Percentiles rank a stretch among this genome's conserved stretches.
Conservation (phyloP, 208 protist genomes). For the Trypanosoma conorhini region DNA sequence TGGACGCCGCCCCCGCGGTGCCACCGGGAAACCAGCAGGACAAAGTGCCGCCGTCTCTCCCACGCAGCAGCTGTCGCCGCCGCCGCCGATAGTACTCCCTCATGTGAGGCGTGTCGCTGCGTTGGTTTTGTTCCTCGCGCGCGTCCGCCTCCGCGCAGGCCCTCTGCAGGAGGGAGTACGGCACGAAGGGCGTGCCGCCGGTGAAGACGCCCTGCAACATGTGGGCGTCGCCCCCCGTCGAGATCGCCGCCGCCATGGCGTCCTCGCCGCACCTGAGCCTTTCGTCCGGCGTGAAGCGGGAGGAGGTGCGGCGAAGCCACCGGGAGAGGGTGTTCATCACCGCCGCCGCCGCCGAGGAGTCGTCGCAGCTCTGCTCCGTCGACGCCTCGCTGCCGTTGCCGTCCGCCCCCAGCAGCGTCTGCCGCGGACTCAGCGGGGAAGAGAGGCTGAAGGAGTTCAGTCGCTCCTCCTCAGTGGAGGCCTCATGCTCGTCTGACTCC, state of each 20-base stretch:
- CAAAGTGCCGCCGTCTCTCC: neutral
- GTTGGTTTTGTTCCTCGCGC: neutral
- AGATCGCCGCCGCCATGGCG: neutral
- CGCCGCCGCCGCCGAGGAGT: neutral
- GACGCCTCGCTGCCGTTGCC: neutral
- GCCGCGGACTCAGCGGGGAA: neutral
- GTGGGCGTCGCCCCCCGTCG: neutral
- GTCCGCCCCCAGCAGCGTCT: neutral
- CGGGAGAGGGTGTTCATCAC: neutral
- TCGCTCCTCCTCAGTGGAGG: neutral
- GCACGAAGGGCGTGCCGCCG: neutral
- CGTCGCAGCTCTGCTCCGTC: neutral
- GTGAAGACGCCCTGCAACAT: conserved; percentile 5
- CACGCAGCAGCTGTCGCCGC: neutral
- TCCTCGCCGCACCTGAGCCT: neutral
- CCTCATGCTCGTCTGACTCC: neutral
- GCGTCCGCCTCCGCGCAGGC: neutral
- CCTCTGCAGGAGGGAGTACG: neutral
- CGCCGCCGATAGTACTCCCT: neutral
- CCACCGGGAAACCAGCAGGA: conserved; percentile 3
- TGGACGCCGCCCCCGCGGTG: neutral
- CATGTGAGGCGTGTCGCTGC: neutral
- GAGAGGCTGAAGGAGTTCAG: neutral
- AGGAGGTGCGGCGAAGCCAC: neutral
- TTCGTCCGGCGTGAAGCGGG: neutral